Percentiles rank a stretch among this genome's conserved stretches.
Evolutionary conservation across 768 basidiomycete species (phyloP).

Genomic region (Mrakia gelida): DNA sequence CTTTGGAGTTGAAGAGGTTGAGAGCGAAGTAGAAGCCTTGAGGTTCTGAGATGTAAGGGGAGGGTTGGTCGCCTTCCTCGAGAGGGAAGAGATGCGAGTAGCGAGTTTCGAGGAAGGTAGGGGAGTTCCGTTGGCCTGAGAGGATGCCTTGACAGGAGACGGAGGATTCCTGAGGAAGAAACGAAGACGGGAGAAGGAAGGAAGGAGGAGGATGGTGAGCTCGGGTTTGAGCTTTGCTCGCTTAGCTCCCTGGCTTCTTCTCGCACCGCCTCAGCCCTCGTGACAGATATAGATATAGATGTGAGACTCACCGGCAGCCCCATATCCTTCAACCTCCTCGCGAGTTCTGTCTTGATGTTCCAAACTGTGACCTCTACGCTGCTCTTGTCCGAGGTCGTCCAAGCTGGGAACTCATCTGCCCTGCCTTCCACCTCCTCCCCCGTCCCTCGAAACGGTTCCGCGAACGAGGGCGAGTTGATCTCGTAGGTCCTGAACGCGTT

Average conservation of each 20-base stretch:
- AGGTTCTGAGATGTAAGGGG: constrained; percentile 21
- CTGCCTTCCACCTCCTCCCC: constrained; percentile 21
- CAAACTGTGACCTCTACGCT: constrained; percentile 22
- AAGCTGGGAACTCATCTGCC: constrained; percentile 22
- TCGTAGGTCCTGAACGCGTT: constrained; percentile 33
- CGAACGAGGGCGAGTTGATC: constrained; percentile 18
- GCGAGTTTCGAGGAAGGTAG: constrained; percentile 20
- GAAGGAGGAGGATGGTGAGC: neutral
- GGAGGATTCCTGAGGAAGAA: constrained; percentile 5
- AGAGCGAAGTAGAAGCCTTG: constrained; percentile 32
- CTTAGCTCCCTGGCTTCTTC: neutral
- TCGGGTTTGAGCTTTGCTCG: neutral
- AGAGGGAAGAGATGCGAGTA: constrained; percentile 25
- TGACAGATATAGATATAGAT: neutral
- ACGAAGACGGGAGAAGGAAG: neutral
- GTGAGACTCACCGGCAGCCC: neutral
- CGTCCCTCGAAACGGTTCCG: constrained; percentile 26
- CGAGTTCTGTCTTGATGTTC: constrained; percentile 28
- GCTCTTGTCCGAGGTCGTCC: constrained; percentile 14
- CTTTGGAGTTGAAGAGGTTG: constrained; percentile 32
- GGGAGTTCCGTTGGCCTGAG: neutral
- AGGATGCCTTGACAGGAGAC: constrained; percentile 26
- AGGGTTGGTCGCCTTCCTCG: neutral
- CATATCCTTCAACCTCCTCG: neutral
- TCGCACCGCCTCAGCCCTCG: neutral